Conservation (phyloP, 2,329 filamentous ascomycete genomes). For the Nannizziopsis barbatae region DNA sequence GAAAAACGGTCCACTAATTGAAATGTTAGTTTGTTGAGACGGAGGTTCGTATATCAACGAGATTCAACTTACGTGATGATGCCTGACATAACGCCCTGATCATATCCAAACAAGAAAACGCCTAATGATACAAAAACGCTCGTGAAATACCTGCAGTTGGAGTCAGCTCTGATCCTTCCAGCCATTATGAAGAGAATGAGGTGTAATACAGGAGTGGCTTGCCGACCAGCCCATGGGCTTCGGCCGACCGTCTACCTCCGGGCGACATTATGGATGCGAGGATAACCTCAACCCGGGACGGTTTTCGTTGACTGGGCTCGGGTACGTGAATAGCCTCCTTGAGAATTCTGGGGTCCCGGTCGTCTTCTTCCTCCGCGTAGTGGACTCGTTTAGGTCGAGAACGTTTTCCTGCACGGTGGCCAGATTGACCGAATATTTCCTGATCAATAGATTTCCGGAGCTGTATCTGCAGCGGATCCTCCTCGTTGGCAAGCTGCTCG, state of each 20-base stretch:
- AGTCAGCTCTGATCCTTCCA: slow-evolving; percentile 1
- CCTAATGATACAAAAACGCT: slow-evolving; percentile 61
- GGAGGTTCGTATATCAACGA: neutral
- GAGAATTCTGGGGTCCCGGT: slow-evolving; percentile 18
- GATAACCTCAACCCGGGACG: slow-evolving; percentile 56
- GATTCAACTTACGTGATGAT: slow-evolving; percentile 51
- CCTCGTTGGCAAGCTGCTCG: slow-evolving; percentile 73
- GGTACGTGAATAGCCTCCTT: slow-evolving; percentile 59
- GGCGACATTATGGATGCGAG: slow-evolving; percentile 77
- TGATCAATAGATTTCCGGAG: slow-evolving; percentile 56
- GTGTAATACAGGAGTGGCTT: slow-evolving; percentile 73
- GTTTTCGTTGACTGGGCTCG: slow-evolving; percentile 49
- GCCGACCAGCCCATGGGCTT: slow-evolving; percentile 85
- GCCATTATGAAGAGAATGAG: slow-evolving; percentile 18
- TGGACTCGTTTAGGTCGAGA: slow-evolving; percentile 55
- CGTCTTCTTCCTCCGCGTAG: slow-evolving; percentile 45
- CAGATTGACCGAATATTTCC: slow-evolving; percentile 41
- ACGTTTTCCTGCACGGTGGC: slow-evolving; percentile 23
- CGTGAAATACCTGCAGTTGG: slow-evolving; percentile 67
- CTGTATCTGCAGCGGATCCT: slow-evolving; percentile 67
- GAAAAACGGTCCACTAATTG: slow-evolving; percentile 62
- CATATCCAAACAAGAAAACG: slow-evolving; percentile 55
- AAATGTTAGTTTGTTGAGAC: neutral
- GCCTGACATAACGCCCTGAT: slow-evolving; percentile 55
- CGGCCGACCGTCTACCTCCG: slow-evolving; percentile 53